Conservation (phyloP, 805 yeast species). For the Kazachstania viticola region DNA sequence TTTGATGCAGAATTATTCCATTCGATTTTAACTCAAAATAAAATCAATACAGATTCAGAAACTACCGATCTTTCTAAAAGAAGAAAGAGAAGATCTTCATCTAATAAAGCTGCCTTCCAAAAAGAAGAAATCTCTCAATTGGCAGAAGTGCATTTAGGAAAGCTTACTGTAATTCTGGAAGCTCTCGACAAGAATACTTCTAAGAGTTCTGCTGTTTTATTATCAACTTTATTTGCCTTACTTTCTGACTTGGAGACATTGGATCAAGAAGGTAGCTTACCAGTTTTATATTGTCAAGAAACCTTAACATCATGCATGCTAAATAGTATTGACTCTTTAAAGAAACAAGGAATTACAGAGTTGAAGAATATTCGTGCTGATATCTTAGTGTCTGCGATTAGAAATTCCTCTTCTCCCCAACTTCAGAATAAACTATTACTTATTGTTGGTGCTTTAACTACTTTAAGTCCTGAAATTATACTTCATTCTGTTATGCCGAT, state of each 20-base stretch:
- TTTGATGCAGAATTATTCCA: constrained; percentile 48
- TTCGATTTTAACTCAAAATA: constrained; percentile 46
- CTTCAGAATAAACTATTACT: constrained; percentile 81
- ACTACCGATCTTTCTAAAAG: constrained; percentile 42
- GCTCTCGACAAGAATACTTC: constrained; percentile 45
- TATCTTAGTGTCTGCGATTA: constrained; percentile 77
- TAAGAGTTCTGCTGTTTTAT: constrained; percentile 32
- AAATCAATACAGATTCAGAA: constrained; percentile 36
- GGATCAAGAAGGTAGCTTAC: constrained; percentile 83
- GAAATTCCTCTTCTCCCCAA: constrained; percentile 85
- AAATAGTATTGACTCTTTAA: constrained; percentile 48
- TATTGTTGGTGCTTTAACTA: constrained; percentile 79
- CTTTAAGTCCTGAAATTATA: constrained; percentile 81
- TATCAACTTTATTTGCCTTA: constrained; percentile 45
- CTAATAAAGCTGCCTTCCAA: constrained; percentile 65
- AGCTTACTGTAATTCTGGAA: constrained; percentile 69
- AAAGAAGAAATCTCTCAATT: constrained; percentile 55
- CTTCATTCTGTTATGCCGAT: constrained; percentile 98
- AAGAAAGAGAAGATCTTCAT: constrained; percentile 72
- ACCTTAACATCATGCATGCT: constrained; percentile 79
- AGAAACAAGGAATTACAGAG: constrained; percentile 35
- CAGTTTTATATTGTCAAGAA: constrained; percentile 86
- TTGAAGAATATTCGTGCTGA: constrained; percentile 73
- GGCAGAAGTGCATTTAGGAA: constrained; percentile 70
- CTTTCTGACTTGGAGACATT: constrained; percentile 70